These are phyloP conservation scores for Hymenoscyphus repandus DNA, from an alignment of 2,329 filamentous ascomycete species.

Conservation along the genomic window DNA sequence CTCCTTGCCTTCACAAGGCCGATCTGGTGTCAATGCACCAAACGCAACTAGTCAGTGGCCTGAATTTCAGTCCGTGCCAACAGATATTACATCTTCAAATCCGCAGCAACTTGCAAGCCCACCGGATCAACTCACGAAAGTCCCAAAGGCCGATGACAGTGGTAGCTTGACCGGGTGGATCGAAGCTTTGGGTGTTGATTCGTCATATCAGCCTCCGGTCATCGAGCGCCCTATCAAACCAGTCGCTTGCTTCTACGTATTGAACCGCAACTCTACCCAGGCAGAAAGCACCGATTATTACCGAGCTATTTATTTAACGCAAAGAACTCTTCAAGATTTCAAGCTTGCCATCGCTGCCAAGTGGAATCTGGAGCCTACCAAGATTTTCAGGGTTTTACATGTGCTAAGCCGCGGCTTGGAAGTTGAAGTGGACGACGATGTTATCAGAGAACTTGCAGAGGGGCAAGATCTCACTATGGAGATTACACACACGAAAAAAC, in stretches of 20 bases:
- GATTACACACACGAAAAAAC: slow-evolving; percentile 35
- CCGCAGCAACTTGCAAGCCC: slow-evolving; percentile 40
- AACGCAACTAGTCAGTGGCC: slow-evolving; percentile 47
- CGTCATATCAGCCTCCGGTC: slow-evolving; percentile 71
- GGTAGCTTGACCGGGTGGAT: slow-evolving; percentile 77
- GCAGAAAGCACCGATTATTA: slow-evolving; percentile 54
- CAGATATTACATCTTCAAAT: slow-evolving; percentile 39
- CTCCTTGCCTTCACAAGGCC: slow-evolving; percentile 54
- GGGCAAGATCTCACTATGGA: slow-evolving; percentile 88
- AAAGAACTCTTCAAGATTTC: slow-evolving; percentile 71
- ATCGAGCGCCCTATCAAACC: slow-evolving; percentile 63
- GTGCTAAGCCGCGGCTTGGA: slow-evolving; percentile 70
- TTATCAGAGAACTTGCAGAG: slow-evolving; percentile 76
- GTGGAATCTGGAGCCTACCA: slow-evolving; percentile 70
- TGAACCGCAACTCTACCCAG: slow-evolving; percentile 47
- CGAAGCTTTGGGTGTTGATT: slow-evolving; percentile 86
- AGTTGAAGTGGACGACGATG: slow-evolving; percentile 86
- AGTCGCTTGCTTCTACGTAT: slow-evolving; percentile 85
- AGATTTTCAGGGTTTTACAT: slow-evolving; percentile 66
- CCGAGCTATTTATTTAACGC: slow-evolving; percentile 78
- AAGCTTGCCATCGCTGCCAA: slow-evolving; percentile 69
- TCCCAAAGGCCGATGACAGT: slow-evolving; percentile 52
- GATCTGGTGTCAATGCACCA: slow-evolving; percentile 30
- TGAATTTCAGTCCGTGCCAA: slow-evolving; percentile 48
- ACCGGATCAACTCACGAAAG: slow-evolving; percentile 48